phyloP scores from a whole-genome alignment of 1,284 basidiomycete genomes.

The Ganoderma multipileum region DNA sequence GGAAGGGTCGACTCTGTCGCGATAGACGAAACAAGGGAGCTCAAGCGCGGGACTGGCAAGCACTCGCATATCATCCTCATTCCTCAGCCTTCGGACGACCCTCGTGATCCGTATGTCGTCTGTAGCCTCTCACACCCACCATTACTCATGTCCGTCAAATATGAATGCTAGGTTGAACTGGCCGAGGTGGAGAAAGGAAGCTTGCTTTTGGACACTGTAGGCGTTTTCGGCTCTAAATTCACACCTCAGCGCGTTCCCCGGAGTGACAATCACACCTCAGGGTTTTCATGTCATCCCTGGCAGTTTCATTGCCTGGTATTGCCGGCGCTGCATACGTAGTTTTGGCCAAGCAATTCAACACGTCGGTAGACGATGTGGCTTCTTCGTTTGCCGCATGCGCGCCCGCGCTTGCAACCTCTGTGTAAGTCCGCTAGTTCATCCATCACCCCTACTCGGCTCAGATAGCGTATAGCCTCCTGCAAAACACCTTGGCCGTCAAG shows the following conservation, averaged over 20 bases:
- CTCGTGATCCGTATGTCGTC: neutral
- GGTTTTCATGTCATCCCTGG: too few species aligned
- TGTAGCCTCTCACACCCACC: too few species aligned
- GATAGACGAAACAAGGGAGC: constrained; percentile 40
- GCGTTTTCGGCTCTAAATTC: too few species aligned
- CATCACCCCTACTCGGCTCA: neutral
- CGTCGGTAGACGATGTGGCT: too few species aligned
- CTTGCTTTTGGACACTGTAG: neutral
- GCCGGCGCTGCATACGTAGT: too few species aligned
- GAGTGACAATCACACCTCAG: too few species aligned
- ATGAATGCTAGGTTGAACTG: neutral
- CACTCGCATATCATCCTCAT: neutral
- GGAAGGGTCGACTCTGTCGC: constrained; percentile 39
- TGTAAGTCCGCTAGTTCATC: constrained; percentile 30
- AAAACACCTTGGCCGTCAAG: constrained; percentile 50
- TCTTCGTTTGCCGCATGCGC: too few species aligned
- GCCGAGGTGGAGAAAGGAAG: neutral
- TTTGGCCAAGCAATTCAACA: too few species aligned
- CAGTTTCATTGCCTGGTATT: too few species aligned
- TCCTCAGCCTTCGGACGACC: neutral
- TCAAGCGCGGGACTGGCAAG: neutral
- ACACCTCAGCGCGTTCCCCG: too few species aligned
- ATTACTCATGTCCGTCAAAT: neutral
- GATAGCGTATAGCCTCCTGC: constrained; percentile 42
- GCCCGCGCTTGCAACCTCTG: too few species aligned